Base-by-base conservation (phyloP, 2,329 filamentous ascomycete species). In the Cylindrodendrum hubeiense region DNA sequence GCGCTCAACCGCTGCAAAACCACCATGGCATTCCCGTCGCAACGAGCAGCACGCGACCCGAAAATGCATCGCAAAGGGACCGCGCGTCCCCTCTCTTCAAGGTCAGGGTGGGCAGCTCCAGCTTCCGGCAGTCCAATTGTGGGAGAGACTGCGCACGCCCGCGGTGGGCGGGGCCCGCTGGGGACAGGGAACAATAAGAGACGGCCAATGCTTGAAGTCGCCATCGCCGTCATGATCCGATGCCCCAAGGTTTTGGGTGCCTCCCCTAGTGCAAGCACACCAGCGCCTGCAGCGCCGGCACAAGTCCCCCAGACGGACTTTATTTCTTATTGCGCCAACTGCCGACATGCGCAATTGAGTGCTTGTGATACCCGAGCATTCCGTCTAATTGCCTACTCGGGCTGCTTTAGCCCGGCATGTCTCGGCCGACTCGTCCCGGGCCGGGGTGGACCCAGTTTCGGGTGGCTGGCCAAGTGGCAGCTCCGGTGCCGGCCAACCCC, bases 111-210 rank as follows among this genome's bases (percentile, higher is more conserved):
- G 61, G 61, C 67, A n/a, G n/a, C 64, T 34, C 33, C 33, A 34
- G 33, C 33, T 34, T 30, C 5, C 52, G 65, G 63, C 56, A 73
- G 66, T 71, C 70, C 70, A 71, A 66, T 65, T 61, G 60, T 53
- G 34, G 22, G 51, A 49, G 47, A 43, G 30, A 26, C 54, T 63
- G 53, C 41, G 34, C n/a, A n/a, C 54, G 57, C 60, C 57, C 63
- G 65, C 67, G 65, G 47, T 47, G 41, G 33, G 49, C 26, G 53
- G 43, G 54, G 44, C 39, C 17, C 37, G 19, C 26, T 37, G 43
- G 47, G 52, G 53, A 50, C 52, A 65, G 52, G 58, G 60, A 55
- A 41, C 39, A 28, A 53, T 8, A 39, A 34, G 33, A 39, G 59
- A 56, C 63, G 33, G 50, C 66, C 66, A 67, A 65, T 55, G 49